Evolutionary conservation across 345 rosid genomes (phyloP).

Genomic region (Microthlaspi erraticum): DNA sequence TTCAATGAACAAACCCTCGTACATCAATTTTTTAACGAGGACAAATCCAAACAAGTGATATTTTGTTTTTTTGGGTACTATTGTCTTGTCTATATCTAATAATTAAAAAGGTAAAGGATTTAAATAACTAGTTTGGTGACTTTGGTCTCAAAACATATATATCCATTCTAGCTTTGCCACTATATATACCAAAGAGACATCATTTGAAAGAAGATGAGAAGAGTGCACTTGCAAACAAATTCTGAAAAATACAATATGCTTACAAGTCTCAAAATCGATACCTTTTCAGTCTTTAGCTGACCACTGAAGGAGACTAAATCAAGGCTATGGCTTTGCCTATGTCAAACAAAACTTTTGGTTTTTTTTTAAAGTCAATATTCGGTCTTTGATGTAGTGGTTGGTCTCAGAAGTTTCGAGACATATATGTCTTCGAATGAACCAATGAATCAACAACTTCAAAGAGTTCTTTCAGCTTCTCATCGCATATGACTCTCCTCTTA

Average conservation of each 20-base stretch:
- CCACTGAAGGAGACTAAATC: slow-evolving; percentile 11
- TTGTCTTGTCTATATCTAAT: slow-evolving; percentile 3
- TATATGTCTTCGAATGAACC: slow-evolving; percentile 56
- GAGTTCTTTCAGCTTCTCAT: slow-evolving; percentile 67
- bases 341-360: slow-evolving; percentile 13
- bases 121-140: slow-evolving; percentile 29
- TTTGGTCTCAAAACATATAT: slow-evolving; percentile 36
- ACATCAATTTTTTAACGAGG: not conserved
- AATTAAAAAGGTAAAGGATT: not conserved
- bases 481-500: slow-evolving; percentile 58
- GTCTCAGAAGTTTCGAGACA: slow-evolving; percentile 56
- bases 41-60: not conserved
- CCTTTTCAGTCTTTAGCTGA: slow-evolving; percentile 28
- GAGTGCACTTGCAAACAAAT: slow-evolving; percentile 41
- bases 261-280: slow-evolving; percentile 30
- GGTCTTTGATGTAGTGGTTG: slow-evolving; percentile 58
- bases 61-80: not conserved
- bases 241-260: slow-evolving; percentile 39
- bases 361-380: slow-evolving; percentile 48
- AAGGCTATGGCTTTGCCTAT: slow-evolving; percentile 26
- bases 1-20: not conserved
- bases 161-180: slow-evolving; percentile 22
- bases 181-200: slow-evolving; percentile 35
- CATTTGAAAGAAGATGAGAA: slow-evolving; percentile 20
- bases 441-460: no score